Percentiles rank a stretch among this genome's conserved stretches.
Evolutionary conservation across 257 asterid genomes (phyloP).

Genomic region (Vinca minor): DNA sequence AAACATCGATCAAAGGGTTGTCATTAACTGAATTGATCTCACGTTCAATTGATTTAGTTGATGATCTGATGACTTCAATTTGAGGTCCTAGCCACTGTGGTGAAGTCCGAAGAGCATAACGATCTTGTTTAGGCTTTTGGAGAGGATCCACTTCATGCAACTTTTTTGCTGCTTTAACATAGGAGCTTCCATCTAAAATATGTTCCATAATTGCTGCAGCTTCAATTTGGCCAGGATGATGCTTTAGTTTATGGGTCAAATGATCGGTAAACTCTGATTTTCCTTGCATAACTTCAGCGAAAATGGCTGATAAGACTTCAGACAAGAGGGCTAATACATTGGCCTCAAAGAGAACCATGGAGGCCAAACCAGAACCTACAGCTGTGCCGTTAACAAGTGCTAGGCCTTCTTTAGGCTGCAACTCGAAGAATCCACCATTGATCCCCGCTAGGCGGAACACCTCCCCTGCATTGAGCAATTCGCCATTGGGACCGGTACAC

Average conservation of each 20-base stretch:
- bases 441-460: slow-evolving; percentile 18
- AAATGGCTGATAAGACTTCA: slow-evolving; percentile 22
- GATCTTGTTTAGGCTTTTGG: slow-evolving; percentile 24
- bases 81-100: slow-evolving; percentile 30
- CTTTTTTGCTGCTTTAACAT: slow-evolving; percentile 20
- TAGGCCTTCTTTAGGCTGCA: slow-evolving; percentile 28
- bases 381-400: slow-evolving; percentile 28
- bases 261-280: slow-evolving; percentile 28
- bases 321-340: slow-evolving; percentile 19
- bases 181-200: slow-evolving; percentile 23
- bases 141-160: slow-evolving; percentile 22
- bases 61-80: slow-evolving; percentile 22
- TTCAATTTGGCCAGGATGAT: slow-evolving; percentile 30
- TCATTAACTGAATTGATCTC: slow-evolving; percentile 28
- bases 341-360: slow-evolving; percentile 23
- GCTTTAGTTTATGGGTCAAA: slow-evolving; percentile 25
- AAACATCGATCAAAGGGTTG: slow-evolving; percentile 26
- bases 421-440: slow-evolving; percentile 17
- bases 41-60: slow-evolving; percentile 24
- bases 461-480: slow-evolving; percentile 12
- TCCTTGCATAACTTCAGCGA: slow-evolving; percentile 26
- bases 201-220: slow-evolving; percentile 30
- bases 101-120: slow-evolving; percentile 24
- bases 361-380: slow-evolving; percentile 26
- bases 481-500: slow-evolving; percentile 19